phyloP scores from a whole-genome alignment of 2,329 filamentous ascomycete species.

The Xylariomycetidae sp. region DNA sequence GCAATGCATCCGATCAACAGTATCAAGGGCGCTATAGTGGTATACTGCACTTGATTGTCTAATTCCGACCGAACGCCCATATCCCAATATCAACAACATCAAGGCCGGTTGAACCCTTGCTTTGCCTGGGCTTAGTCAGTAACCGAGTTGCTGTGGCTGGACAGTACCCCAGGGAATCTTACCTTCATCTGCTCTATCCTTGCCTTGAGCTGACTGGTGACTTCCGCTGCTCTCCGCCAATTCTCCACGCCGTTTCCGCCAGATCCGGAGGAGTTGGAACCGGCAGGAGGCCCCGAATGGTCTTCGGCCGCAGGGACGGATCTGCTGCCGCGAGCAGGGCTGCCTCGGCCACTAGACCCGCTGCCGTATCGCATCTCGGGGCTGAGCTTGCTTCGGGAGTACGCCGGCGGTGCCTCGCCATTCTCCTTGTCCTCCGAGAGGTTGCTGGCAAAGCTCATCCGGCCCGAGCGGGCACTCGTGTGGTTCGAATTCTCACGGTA shows the following conservation, averaged over 20 bases:
- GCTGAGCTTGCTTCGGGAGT: conserved; percentile 45
- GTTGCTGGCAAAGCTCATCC: conserved; percentile 58
- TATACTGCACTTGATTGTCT: conserved; percentile 3
- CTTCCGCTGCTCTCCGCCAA: conserved; percentile 95
- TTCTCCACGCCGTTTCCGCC: conserved; percentile 65
- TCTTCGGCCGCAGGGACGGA: conserved; percentile 27
- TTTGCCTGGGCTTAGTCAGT: conserved; percentile 34
- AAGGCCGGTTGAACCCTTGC: conserved; percentile 44
- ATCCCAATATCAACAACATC: conserved; percentile 6
- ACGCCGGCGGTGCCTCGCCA: conserved; percentile 38
- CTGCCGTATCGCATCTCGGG: conserved; percentile 50
- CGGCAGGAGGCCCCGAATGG: conserved; percentile 4
- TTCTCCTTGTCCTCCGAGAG: conserved; percentile 77
- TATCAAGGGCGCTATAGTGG: conserved; percentile 9
- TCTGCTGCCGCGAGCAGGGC: conserved; percentile 51
- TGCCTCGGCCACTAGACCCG: conserved; percentile 51
- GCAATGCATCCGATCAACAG: conserved; percentile 20
- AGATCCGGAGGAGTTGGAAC: conserved; percentile 13
- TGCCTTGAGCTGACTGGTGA: conserved; percentile 94
- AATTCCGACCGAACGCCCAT: conserved; percentile 13
- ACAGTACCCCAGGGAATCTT: conserved; percentile 13
- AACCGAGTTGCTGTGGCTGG: background rate
- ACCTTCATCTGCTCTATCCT: conserved; percentile 98
- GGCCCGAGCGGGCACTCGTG: conserved; percentile 35
- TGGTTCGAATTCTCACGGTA: conserved; percentile 47